phyloP scores from a whole-genome alignment of 345 rosid genomes.

The Raphanus raphanistrum region DNA sequence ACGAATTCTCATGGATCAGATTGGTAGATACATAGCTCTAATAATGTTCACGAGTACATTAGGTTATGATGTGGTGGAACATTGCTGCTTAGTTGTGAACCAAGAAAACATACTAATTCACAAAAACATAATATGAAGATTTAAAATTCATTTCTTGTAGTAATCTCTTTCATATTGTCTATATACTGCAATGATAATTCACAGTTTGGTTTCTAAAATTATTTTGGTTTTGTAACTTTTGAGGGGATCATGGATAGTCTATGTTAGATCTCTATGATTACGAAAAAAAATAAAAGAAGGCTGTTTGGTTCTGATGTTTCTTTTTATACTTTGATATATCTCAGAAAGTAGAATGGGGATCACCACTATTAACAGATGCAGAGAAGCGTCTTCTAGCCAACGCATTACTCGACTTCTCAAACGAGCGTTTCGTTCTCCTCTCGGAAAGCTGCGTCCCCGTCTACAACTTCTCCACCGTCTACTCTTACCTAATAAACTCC shows the following conservation, averaged over 20 bases:
- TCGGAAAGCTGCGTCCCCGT: constrained; percentile 97
- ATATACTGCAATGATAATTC: neutral
- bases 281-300: neutral
- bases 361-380: constrained; percentile 64
- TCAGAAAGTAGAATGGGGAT: constrained; percentile 87
- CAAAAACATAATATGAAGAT: neutral
- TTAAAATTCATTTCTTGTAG: neutral
- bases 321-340: neutral
- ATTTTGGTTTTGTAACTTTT: neutral
- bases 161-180: neutral
- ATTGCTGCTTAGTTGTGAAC: constrained; percentile 2
- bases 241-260: constrained; percentile 15
- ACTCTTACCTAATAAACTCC: constrained; percentile 72
- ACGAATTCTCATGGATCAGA: no score
- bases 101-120: constrained; percentile 4
- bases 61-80: constrained; percentile 12
- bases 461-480: constrained; percentile 73
- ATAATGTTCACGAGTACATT: neutral
- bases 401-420: constrained; percentile 79
- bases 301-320: constrained; percentile 18
- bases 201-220: neutral
- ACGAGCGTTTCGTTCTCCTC: constrained; percentile 85
- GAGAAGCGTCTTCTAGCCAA: constrained; percentile 92
- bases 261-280: neutral
- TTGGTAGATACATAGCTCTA: constrained; percentile 7